Evolutionary conservation across 2,329 filamentous ascomycete species (phyloP).

Genomic region (Cadophora gregata): DNA sequence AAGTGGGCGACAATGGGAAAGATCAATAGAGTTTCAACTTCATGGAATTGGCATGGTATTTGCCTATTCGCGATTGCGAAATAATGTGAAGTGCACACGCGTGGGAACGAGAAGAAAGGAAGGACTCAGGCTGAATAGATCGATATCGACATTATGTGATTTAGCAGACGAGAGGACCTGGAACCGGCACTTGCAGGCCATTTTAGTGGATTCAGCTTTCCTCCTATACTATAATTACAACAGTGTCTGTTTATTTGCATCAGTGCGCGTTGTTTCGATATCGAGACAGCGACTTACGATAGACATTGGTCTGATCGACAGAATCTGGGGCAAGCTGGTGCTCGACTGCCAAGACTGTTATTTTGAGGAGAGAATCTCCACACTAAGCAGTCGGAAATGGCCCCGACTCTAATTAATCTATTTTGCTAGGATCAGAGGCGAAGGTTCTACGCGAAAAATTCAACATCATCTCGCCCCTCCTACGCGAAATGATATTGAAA

Average conservation of each 20-base stretch:
- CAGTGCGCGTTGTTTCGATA: not conserved
- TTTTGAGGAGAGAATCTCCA: not conserved
- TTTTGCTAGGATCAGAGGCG: no score
- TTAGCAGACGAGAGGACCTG: not conserved
- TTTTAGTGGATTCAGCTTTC: not conserved
- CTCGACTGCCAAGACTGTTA: not conserved
- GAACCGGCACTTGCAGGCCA: not conserved
- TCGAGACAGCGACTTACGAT: not conserved
- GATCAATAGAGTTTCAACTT: slow-evolving; percentile 11
- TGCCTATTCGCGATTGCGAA: slow-evolving; percentile 15
- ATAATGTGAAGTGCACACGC: slow-evolving; percentile 2
- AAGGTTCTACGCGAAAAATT: no score
- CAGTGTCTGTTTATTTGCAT: not conserved
- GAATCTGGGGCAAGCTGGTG: not conserved
- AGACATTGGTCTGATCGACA: not conserved
- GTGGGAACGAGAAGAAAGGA: slow-evolving; percentile 9
- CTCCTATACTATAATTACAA: not conserved
- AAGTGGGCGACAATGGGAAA: not conserved
- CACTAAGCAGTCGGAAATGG: not conserved
- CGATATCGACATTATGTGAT: not conserved
- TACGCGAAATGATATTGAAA: not conserved
- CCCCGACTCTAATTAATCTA: not conserved
- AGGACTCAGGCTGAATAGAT: slow-evolving; percentile 19
- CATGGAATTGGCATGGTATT: slow-evolving; percentile 11
- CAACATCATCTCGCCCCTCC: not conserved